A percentile compares a stretch with the other conserved stretches of the same genome.
phyloP scores from a whole-genome alignment of 108 stramenopile species.

The Ochromonas danica region DNA sequence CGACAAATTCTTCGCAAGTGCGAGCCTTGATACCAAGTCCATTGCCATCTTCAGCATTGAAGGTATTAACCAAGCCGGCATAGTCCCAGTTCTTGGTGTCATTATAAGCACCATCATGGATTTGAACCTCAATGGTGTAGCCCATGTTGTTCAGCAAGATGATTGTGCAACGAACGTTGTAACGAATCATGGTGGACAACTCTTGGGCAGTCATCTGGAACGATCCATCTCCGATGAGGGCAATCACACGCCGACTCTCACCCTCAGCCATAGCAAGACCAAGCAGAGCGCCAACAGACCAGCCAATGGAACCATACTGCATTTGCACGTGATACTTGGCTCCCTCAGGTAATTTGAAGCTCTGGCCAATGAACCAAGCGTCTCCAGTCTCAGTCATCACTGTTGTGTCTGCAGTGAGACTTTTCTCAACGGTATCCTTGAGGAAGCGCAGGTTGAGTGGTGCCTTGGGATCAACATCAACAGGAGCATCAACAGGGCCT shows the following conservation, averaged over 20 bases:
- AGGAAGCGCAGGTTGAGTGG: not conserved
- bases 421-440: not conserved
- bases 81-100: slow-evolving; percentile 39
- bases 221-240: slow-evolving; percentile 36
- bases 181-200: slow-evolving; percentile 35
- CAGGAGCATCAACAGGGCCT: no score
- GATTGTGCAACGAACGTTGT: slow-evolving; percentile 21
- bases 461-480: not conserved
- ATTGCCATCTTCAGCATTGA: slow-evolving; percentile 26
- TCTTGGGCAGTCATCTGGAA: slow-evolving; percentile 35
- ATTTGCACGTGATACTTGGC: slow-evolving; percentile 32
- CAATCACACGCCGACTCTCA: not conserved
- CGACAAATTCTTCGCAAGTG: slow-evolving; percentile 29
- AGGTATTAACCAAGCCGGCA: slow-evolving; percentile 5
- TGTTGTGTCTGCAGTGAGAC: slow-evolving; percentile 12
- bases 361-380: slow-evolving; percentile 26
- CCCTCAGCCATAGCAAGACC: not conserved
- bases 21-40: not conserved
- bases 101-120: slow-evolving; percentile 35
- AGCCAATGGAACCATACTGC: slow-evolving; percentile 37
- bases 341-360: slow-evolving; percentile 18
- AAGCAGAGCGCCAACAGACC: slow-evolving; percentile 36
- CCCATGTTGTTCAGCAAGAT: slow-evolving; percentile 31
- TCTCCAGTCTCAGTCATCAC: slow-evolving; percentile 34
- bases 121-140: slow-evolving; percentile 37